Base-by-base conservation (phyloP, 139 green algal genomes). In the Pedinophyceae sp. region DNA sequence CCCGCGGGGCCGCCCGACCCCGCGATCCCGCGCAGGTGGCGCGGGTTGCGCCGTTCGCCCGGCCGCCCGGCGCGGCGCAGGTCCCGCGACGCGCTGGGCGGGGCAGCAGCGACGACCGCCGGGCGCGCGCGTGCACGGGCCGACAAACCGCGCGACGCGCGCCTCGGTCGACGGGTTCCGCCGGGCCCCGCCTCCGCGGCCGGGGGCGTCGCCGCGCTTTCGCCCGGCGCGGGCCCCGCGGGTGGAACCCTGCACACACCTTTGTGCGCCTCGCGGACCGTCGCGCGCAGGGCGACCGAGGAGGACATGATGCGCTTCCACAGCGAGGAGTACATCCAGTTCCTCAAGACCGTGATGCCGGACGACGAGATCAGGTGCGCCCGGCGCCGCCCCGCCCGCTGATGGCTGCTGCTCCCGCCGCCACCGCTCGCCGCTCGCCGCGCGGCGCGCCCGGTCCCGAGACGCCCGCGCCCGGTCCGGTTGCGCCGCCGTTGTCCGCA, bases 321-420 rank as follows among this genome's bases (percentile, higher is more conserved):
- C 55, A 58, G 41, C 6, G 52, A 67, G 25, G 70, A 78, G 17
- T 78, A 78, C 55, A 43, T 78, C 13, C 57, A 74, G 4, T 93
- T 94, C 59, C 64, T 98, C 25, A 58, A 66, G 3, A 52, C 58
- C 19, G 78, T 87, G 3, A 89, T 75, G 2, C 77, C 82, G 0
- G 79, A 92, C 27, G 79, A 77, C 17, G 41, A 46, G 13, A 46
- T 57, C 18, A 19, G 51, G 17, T 23, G 51, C 28, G 27, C 7
- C 24, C 13, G 10, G 23, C 19, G 5, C 19, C 39, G 52, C 34
- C 3, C 22, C 1, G 22, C 30, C 5, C 62, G 49, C 55, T 63
- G 17, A 10, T 61, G 55, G 56, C 53, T 46, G 55, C 16, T 43
- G 28, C 2, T n/a, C 46, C 47, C 27, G 15, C 55, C 46, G 15